These are phyloP conservation scores for Geotrichum histeridarum DNA, from an alignment of 1,139 yeast species.

Conservation along the genomic window DNA sequence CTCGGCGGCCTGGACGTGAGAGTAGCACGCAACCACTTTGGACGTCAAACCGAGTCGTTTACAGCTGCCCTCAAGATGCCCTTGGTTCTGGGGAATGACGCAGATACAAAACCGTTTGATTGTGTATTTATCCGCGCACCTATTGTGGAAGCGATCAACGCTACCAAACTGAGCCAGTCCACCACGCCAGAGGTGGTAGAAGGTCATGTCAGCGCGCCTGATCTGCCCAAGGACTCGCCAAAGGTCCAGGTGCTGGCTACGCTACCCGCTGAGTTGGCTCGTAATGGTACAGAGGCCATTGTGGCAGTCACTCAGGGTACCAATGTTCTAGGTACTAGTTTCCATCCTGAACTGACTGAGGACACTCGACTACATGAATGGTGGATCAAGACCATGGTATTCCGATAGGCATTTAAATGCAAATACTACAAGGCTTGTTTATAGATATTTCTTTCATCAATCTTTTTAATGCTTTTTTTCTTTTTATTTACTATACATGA, in stretches of 20 bases:
- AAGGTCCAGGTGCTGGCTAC: constrained; percentile 31
- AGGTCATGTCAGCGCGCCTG: constrained; percentile 19
- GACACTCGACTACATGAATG: constrained; percentile 65
- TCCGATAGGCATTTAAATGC: not conserved
- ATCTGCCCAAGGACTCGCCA: constrained; percentile 13
- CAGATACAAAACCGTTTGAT: constrained; percentile 40
- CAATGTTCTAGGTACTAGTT: constrained; percentile 63
- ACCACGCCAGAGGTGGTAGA: constrained; percentile 16
- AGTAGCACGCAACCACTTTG: constrained; percentile 72
- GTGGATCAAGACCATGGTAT: constrained; percentile 45
- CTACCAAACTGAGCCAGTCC: not conserved
- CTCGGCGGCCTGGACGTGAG: constrained; percentile 63
- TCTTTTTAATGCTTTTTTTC: not conserved
- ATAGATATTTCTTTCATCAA: not conserved
- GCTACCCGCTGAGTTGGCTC: constrained; percentile 25
- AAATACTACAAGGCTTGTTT: not conserved
- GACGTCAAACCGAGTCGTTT: constrained; percentile 71
- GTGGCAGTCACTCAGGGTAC: constrained; percentile 31
- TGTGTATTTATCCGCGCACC: constrained; percentile 79
- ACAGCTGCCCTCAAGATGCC: constrained; percentile 46
- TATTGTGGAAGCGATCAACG: constrained; percentile 46
- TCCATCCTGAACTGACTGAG: constrained; percentile 70
- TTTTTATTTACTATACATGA: not conserved
- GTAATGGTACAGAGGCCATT: constrained; percentile 1
- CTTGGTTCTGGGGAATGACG: constrained; percentile 43